phyloP scores from a whole-genome alignment of 2,329 filamentous ascomycete genomes.

The Penicillium sp. region DNA sequence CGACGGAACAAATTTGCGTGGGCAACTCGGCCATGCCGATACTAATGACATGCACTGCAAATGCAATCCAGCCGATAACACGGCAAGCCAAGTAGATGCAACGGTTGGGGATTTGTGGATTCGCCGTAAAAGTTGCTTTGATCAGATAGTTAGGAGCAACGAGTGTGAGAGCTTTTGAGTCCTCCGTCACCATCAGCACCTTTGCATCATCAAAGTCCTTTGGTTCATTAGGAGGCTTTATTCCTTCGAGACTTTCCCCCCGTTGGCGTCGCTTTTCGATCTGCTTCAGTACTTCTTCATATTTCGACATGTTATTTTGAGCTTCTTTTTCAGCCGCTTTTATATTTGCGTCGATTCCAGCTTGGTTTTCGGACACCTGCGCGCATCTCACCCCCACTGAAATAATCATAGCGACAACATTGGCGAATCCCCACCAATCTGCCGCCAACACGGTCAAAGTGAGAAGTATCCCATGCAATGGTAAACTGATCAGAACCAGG shows the following conservation, averaged over 20 bases:
- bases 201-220: conserved; percentile 1
- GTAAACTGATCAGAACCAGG: conserved; percentile 7
- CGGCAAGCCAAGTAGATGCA: conserved; percentile 2
- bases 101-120: conserved; percentile 4
- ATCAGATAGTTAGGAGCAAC: conserved; percentile 11
- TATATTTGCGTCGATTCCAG: conserved; percentile 13
- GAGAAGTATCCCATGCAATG: conserved; percentile 5
- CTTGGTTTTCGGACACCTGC: conserved; percentile 13
- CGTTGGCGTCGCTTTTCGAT: not conserved
- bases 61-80: conserved; percentile 11
- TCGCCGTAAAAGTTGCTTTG: conserved; percentile 7
- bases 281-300: not conserved
- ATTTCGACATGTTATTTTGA: not conserved
- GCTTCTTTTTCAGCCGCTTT: not conserved
- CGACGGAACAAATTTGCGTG: conserved; percentile 12
- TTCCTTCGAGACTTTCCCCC: not conserved
- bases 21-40: conserved; percentile 14
- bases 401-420: conserved; percentile 15
- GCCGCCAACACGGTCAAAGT: conserved; percentile 7
- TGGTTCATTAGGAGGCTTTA: not conserved
- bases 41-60: conserved; percentile 11
- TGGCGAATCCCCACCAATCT: conserved; percentile 17
- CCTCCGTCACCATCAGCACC: conserved; percentile 14
- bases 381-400: conserved; percentile 10
- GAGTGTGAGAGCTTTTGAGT: conserved; percentile 15